phyloP scores from a whole-genome alignment of 2,329 filamentous ascomycete genomes.

The Trichophyton schoenleinii region DNA sequence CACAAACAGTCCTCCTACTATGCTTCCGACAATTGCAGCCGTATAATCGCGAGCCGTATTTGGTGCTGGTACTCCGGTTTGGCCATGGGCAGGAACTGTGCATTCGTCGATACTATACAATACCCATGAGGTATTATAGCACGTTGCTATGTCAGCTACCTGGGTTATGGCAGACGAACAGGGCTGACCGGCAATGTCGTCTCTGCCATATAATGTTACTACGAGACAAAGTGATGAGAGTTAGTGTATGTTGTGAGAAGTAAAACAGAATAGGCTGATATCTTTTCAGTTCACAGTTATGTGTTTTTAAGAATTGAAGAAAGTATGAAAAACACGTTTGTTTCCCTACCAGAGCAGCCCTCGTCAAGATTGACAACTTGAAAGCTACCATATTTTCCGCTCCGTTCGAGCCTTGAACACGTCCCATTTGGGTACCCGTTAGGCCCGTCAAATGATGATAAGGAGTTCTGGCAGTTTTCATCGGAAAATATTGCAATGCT shows the following conservation, averaged over 20 bases:
- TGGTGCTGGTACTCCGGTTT: neutral
- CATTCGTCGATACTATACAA: slow-evolving; percentile 4
- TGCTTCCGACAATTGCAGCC: neutral
- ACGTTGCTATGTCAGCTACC: neutral
- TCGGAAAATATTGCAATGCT: slow-evolving; percentile 1
- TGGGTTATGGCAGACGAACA: neutral
- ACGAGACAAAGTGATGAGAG: neutral
- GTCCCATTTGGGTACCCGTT: slow-evolving; percentile 4
- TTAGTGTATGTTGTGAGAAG: neutral
- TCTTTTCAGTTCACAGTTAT: no score
- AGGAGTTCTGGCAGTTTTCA: neutral
- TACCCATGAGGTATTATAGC: slow-evolving; percentile 3
- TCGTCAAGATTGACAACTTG: neutral
- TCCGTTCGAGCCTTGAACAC: neutral
- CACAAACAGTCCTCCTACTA: neutral
- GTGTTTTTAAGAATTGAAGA: no score
- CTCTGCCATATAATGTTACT: slow-evolving; percentile 1
- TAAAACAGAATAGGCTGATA: no score
- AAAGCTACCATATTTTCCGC: neutral
- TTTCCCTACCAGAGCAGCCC: neutral
- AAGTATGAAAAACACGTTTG: no score
- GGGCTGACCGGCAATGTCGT: neutral
- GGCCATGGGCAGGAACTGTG: neutral
- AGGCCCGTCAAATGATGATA: slow-evolving; percentile 1
- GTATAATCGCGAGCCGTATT: neutral